Conservation (phyloP, 2,329 filamentous ascomycete genomes). For the Pezicula neosporulosa region DNA sequence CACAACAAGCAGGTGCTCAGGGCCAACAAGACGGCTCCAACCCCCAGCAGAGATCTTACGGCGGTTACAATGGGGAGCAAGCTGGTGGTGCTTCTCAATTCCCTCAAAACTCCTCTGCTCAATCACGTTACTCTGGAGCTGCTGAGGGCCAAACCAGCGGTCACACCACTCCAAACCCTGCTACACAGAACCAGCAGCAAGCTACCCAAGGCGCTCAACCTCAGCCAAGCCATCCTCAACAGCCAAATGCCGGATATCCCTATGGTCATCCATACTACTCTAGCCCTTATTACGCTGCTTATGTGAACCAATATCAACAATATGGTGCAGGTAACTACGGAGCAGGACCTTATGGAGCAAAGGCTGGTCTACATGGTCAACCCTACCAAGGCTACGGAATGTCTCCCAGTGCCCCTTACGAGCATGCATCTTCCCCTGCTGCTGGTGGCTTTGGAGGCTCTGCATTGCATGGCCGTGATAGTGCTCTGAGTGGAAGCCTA, state of each 20-base stretch:
- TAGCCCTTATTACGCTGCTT: slow-evolving; percentile 61
- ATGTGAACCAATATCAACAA: slow-evolving; percentile 50
- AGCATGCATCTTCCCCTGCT: slow-evolving; percentile 30
- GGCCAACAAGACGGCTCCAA: slow-evolving; percentile 71
- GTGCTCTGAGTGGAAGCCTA: slow-evolving; percentile 25
- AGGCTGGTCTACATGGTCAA: slow-evolving; percentile 29
- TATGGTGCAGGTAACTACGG: slow-evolving; percentile 33
- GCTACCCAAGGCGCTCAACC: slow-evolving; percentile 38
- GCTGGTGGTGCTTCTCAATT: slow-evolving; percentile 64
- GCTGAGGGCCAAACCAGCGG: slow-evolving; percentile 81
- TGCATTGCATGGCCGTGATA: slow-evolving; percentile 31
- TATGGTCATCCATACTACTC: slow-evolving; percentile 57
- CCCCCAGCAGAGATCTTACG: slow-evolving; percentile 72
- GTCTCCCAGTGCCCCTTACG: slow-evolving; percentile 29
- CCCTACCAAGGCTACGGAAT: slow-evolving; percentile 31
- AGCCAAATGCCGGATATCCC: slow-evolving; percentile 46
- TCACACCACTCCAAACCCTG: slow-evolving; percentile 85
- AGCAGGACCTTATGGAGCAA: slow-evolving; percentile 29
- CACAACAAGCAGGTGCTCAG: slow-evolving; percentile 47
- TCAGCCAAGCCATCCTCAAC: slow-evolving; percentile 45
- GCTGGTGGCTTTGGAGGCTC: slow-evolving; percentile 27
- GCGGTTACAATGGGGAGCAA: slow-evolving; percentile 68
- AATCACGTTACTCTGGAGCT: slow-evolving; percentile 54
- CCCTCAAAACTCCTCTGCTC: slow-evolving; percentile 68
- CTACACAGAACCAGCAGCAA: slow-evolving; percentile 50